Evolutionary conservation across 805 yeast genomes (phyloP).

Genomic region (Candida sonorensis): DNA sequence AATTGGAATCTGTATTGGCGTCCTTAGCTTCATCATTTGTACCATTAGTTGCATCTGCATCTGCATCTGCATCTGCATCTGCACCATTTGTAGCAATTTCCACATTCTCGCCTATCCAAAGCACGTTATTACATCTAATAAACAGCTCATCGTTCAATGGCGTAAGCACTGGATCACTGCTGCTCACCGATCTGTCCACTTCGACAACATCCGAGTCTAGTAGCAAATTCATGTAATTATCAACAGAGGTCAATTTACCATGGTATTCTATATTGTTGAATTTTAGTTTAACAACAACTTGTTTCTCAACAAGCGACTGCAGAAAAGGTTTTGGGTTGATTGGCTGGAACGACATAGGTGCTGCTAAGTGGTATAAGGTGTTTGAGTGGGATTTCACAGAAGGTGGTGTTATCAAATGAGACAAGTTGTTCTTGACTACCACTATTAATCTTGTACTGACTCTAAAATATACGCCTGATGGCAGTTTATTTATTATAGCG

Average conservation of each 20-base stretch:
- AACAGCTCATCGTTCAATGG: constrained; percentile 51
- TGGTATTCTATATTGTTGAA: constrained; percentile 87
- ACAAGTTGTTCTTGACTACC: too few relatives aligned
- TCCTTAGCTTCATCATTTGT: too few relatives aligned
- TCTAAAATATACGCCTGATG: too few relatives aligned
- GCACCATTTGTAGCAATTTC: constrained; percentile 17
- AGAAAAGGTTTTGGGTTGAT: constrained; percentile 89
- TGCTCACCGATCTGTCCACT: too few relatives aligned
- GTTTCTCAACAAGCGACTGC: constrained; percentile 62
- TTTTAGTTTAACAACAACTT: constrained; percentile 73
- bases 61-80: constrained; percentile 8
- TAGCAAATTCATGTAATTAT: constrained; percentile 88
- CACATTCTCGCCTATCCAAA: constrained; percentile 59
- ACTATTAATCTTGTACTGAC: too few relatives aligned
- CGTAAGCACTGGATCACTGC: constrained; percentile 12
- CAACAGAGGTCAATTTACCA: constrained; percentile 74
- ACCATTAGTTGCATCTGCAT: constrained; percentile 8
- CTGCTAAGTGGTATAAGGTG: too few relatives aligned
- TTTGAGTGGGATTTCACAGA: too few relatives aligned
- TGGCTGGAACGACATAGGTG: constrained; percentile 42
- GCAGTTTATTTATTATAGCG: too few relatives aligned
- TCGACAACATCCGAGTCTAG: constrained; percentile 50
- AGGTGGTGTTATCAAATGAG: too few relatives aligned
- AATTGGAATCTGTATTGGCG: too few relatives aligned
- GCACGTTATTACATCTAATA: constrained; percentile 85